These are phyloP conservation scores for Sordaria brevicollis DNA, from an alignment of 495 filamentous ascomycete species.

Conservation along the genomic window DNA sequence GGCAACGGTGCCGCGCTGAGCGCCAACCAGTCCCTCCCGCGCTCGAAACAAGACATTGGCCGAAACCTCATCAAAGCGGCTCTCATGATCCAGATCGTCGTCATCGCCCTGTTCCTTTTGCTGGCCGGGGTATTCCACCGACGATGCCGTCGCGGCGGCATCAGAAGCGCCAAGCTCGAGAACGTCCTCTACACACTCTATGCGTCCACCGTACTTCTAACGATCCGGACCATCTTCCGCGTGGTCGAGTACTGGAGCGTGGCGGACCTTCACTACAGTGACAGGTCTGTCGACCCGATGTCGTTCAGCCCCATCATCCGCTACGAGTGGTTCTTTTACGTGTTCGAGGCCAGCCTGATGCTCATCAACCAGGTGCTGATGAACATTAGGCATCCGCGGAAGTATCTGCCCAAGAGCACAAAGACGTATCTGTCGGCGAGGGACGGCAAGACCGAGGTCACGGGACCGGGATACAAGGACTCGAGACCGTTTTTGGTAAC, in stretches of 20 bases:
- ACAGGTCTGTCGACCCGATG: conserved; percentile 17
- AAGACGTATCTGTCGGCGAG: conserved; percentile 49
- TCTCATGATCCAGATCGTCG: conserved; percentile 55
- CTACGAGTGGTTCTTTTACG: conserved; percentile 64
- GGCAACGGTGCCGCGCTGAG: conserved; percentile 54
- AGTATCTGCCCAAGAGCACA: conserved; percentile 48
- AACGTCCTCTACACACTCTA: conserved; percentile 52
- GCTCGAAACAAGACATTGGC: conserved; percentile 39
- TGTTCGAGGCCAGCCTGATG: conserved; percentile 61
- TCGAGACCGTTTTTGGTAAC: conserved; percentile 41
- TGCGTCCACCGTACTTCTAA: conserved; percentile 48
- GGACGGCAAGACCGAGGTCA: conserved; percentile 57
- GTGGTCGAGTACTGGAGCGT: conserved; percentile 51
- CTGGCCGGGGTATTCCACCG: conserved; percentile 50
- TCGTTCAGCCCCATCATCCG: conserved; percentile 43
- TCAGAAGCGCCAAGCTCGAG: conserved; percentile 46
- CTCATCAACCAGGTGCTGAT: conserved; percentile 48
- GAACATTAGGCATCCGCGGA: conserved; percentile 53
- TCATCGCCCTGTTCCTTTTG: conserved; percentile 50
- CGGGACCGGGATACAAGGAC: conserved; percentile 54
- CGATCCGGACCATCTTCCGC: conserved; percentile 54
- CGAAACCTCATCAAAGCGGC: conserved; percentile 53
- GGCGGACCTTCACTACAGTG: conserved; percentile 21
- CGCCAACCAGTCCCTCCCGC: conserved; percentile 42
- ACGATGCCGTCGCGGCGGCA: conserved; percentile 43